phyloP scores from a whole-genome alignment of 108 stramenopile species.

The Epithemia pelagica region DNA sequence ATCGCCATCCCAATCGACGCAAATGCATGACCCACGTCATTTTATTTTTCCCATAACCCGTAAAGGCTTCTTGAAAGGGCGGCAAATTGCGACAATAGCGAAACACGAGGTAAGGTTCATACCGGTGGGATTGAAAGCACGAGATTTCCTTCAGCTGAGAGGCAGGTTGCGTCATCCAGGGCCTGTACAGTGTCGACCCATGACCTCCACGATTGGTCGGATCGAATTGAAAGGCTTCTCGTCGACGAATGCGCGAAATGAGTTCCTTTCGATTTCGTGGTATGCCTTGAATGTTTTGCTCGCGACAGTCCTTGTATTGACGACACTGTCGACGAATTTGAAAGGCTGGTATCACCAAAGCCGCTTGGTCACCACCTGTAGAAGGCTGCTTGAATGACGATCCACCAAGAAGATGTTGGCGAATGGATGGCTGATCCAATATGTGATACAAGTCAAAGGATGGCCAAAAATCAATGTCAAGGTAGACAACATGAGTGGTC shows the following conservation, averaged over 20 bases:
- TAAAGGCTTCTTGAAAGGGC: constrained; percentile 67
- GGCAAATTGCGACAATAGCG: constrained; percentile 69
- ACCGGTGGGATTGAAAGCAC: constrained; percentile 72
- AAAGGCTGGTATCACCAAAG: constrained; percentile 76
- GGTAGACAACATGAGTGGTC: constrained; percentile 72
- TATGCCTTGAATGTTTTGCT: constrained; percentile 59
- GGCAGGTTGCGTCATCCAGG: constrained; percentile 42
- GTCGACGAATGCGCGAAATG: constrained; percentile 15
- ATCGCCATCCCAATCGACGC: constrained; percentile 43
- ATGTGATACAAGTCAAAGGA: constrained; percentile 50
- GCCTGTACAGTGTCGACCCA: constrained; percentile 57
- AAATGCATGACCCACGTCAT: constrained; percentile 80
- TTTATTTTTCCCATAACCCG: constrained; percentile 85
- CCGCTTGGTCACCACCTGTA: constrained; percentile 31
- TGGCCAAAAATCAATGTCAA: constrained; percentile 90
- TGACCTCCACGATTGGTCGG: constrained; percentile 80
- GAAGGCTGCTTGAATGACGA: too few species aligned
- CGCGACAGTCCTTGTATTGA: constrained; percentile 16
- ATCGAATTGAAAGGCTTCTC: constrained; percentile 53
- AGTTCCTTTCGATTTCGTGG: constrained; percentile 37
- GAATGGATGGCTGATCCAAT: constrained; percentile 18
- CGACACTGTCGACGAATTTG: constrained; percentile 37
- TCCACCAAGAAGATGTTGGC: background rate
- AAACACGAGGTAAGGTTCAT: constrained; percentile 77
- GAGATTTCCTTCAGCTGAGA: constrained; percentile 38